Base-by-base conservation (phyloP, 192 early-diverging fungal species). In the Obelidium mucronatum region DNA sequence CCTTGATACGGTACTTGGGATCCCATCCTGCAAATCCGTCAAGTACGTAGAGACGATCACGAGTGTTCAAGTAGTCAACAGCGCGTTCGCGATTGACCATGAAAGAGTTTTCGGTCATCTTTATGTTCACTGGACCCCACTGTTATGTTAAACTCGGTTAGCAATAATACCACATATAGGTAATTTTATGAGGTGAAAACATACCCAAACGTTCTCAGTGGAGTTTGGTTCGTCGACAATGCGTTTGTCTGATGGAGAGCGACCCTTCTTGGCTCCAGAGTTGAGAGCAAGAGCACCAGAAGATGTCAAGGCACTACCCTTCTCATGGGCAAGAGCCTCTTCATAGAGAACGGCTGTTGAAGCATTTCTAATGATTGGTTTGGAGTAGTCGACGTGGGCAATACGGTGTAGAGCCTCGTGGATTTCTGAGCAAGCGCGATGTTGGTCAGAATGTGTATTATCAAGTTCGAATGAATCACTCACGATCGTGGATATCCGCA, bases 11-110 rank as follows among this genome's bases (percentile, higher is more conserved):
- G 90, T 97, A 94, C 87, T 95, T 95, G 44, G 95, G 93, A 82
- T 98, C 97, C 97, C 97, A 98, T 28, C 97, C 97, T 64, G 97
- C 97, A 70, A 85, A 98, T n/a, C 95, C 97, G 84, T 98, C 97
- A 85, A 98, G 94, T 72, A 98, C 95, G 76, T 95, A 96, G 55
- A 97, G 90, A 69, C 93, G 92, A 37, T 89, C 86, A 73, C 95
- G 93, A 62, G 95, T 96, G 89, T 98, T 98, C 70, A 98, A 87
- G 89, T 97, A 98, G 88, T 96, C 95, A 76, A 93, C 87, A 58
- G 96, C 96, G 72, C 94, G 92, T 86, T 98, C 94, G 77, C 95
- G 94, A 90, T 98, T 98, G 81, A 93, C 93, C 75, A 94, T 88
- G 85, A 98, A 98, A 11, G 84, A 80, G 73, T 85, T 84, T 55